Evolutionary conservation across 371 early-diverging fungal genomes (phyloP).

Genomic region (Mucor piriformis): DNA sequence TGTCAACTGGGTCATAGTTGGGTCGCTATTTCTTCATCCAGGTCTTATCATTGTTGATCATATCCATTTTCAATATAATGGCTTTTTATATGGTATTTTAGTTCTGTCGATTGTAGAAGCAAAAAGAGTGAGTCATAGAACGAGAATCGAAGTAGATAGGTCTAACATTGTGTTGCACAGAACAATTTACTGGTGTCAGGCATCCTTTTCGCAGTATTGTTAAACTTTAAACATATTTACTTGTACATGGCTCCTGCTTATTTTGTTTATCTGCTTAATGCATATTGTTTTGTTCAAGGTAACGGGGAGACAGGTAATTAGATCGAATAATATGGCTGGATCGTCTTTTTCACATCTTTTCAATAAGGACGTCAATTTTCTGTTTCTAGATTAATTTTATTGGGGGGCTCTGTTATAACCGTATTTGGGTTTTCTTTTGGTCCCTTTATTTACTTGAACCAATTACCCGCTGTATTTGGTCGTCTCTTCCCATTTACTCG

Average conservation of each 20-base stretch:
- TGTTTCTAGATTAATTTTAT: slow-evolving; percentile 45
- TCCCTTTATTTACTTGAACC: slow-evolving; percentile 75
- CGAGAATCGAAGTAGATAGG: no score
- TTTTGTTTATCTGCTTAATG: slow-evolving; percentile 86
- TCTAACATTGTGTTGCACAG: slow-evolving; percentile 29
- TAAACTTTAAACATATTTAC: slow-evolving; percentile 97
- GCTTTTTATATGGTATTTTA: slow-evolving; percentile 89
- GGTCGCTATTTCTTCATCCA: slow-evolving; percentile 78
- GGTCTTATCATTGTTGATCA: slow-evolving; percentile 86
- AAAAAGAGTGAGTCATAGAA: slow-evolving; percentile 56
- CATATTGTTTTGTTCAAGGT: slow-evolving; percentile 69
- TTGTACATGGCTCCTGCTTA: slow-evolving; percentile 94
- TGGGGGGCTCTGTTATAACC: slow-evolving; percentile 69
- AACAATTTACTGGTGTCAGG: slow-evolving; percentile 72
- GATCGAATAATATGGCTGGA: not conserved
- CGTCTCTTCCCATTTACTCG: slow-evolving; percentile 96
- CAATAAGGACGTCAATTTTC: slow-evolving; percentile 30
- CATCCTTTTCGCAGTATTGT: slow-evolving; percentile 79
- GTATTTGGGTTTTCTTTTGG: slow-evolving; percentile 83
- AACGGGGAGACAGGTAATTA: not conserved
- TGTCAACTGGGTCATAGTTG: slow-evolving; percentile 50
- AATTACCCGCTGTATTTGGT: slow-evolving; percentile 75
- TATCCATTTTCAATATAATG: slow-evolving; percentile 98
- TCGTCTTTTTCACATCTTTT: not conserved
- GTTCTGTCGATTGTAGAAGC: slow-evolving; percentile 79